These are phyloP conservation scores for Kluyveromyces sp. DNA, from an alignment of 1,139 yeast genomes.

Conservation along the genomic window DNA sequence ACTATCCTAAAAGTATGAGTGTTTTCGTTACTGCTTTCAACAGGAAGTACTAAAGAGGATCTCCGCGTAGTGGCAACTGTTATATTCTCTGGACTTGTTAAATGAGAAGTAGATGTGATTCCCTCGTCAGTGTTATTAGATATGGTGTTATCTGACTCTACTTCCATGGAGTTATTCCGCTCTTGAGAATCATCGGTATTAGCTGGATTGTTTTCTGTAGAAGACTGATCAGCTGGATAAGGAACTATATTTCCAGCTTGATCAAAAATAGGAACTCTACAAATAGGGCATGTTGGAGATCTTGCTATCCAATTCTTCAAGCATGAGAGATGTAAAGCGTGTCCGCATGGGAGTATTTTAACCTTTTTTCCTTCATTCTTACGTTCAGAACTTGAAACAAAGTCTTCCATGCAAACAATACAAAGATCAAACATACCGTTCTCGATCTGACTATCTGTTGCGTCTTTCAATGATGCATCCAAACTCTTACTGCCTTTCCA, in stretches of 20 bases:
- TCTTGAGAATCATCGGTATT: background rate
- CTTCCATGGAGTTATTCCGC: too few species aligned
- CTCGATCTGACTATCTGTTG: constrained; percentile 53
- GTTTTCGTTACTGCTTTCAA: background rate
- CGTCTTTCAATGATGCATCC: constrained; percentile 56
- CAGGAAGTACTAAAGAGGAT: background rate
- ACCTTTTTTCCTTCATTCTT: constrained; percentile 36
- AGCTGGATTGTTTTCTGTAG: background rate
- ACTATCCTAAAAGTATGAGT: background rate
- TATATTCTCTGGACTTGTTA: background rate
- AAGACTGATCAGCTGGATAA: background rate
- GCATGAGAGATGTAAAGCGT: constrained; percentile 84
- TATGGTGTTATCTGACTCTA: too few species aligned
- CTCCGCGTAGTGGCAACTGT: background rate
- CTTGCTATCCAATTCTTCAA: constrained; percentile 89
- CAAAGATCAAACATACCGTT: constrained; percentile 47
- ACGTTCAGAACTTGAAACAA: constrained; percentile 12
- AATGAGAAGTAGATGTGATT: background rate
- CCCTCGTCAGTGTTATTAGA: background rate
- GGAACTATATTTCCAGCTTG: constrained; percentile 4
- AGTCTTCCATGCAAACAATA: constrained; percentile 31
- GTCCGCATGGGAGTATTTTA: constrained; percentile 74
- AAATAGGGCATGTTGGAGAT: constrained; percentile 86
- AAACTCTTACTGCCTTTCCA: constrained; percentile 58
- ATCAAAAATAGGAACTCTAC: constrained; percentile 64